These are phyloP conservation scores for Silene vulgaris DNA, from an alignment of 179 eudicot genomes.

Conservation along the genomic window DNA sequence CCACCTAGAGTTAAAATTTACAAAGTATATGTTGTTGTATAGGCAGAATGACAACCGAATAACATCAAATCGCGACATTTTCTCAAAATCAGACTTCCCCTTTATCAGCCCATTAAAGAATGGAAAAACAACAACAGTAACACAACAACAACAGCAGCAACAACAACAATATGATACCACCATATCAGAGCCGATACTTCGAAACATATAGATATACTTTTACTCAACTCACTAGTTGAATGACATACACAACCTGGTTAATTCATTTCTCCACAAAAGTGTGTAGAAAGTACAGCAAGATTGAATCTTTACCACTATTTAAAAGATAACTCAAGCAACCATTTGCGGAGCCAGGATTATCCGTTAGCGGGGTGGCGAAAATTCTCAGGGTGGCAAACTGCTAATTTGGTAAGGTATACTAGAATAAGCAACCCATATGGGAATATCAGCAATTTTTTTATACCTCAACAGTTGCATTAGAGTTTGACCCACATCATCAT, in stretches of 20 bases:
- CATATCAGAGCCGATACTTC: too few species aligned
- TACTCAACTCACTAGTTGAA: not conserved
- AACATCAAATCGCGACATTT: not conserved
- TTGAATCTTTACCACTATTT: not conserved
- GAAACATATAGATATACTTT: not conserved
- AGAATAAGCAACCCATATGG: not conserved
- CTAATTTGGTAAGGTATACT: too few species aligned
- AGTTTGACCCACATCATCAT: not conserved
- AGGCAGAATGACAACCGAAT: not conserved
- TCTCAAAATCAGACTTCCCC: too few species aligned
- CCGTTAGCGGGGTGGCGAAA: too few species aligned
- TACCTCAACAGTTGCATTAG: constrained; percentile 4
- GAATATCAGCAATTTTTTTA: not conserved
- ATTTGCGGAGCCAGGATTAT: too few species aligned
- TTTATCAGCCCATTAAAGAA: too few species aligned
- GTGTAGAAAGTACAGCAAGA: not conserved
- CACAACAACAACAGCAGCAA: too few species aligned
- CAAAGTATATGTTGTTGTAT: too few species aligned
- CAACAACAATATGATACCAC: too few species aligned
- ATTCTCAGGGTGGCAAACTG: too few species aligned
- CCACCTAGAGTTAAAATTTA: not conserved
- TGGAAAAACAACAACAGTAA: not conserved
- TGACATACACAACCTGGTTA: not conserved
- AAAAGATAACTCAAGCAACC: not conserved
- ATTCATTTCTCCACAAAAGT: not conserved